Conservation (phyloP, 352 stramenopile genomes). For the Phytophthora uliginosa region DNA sequence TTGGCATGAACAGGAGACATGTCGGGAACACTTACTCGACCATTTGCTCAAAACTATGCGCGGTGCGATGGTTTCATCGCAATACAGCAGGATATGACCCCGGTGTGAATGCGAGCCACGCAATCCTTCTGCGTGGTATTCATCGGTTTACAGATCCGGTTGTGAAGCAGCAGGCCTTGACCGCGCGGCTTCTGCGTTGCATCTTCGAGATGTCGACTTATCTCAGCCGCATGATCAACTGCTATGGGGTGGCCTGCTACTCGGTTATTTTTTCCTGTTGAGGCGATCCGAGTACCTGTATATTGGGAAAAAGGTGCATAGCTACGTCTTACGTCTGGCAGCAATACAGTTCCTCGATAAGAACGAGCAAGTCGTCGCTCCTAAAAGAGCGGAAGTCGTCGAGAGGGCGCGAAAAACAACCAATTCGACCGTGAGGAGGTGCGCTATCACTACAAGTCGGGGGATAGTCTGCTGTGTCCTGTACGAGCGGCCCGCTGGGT, state of each 20-base stretch:
- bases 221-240: slow-evolving; percentile 5
- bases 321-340: slow-evolving; percentile 18
- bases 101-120: slow-evolving; percentile 23
- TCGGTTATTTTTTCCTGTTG: slow-evolving; percentile 29
- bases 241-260: slow-evolving; percentile 24
- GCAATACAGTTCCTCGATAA: slow-evolving; percentile 6
- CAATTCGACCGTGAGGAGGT: not conserved
- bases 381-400: not conserved
- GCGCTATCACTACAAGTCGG: not conserved
- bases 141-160: slow-evolving; percentile 15
- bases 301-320: slow-evolving; percentile 14
- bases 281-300: slow-evolving; percentile 24
- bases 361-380: not conserved
- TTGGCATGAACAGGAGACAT: slow-evolving; percentile 18
- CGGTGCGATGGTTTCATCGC: slow-evolving; percentile 19
- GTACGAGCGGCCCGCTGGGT: not conserved
- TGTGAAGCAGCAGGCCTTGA: slow-evolving; percentile 15
- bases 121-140: slow-evolving; percentile 19
- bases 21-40: slow-evolving; percentile 23
- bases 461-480: not conserved
- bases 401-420: not conserved
- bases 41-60: slow-evolving; percentile 5
- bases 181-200: slow-evolving; percentile 2
- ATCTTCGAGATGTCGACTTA: not conserved
- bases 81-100: slow-evolving; percentile 29